Base-by-base conservation (phyloP, 2,329 filamentous ascomycete species). In the Neopestalotiopsis clavispora region DNA sequence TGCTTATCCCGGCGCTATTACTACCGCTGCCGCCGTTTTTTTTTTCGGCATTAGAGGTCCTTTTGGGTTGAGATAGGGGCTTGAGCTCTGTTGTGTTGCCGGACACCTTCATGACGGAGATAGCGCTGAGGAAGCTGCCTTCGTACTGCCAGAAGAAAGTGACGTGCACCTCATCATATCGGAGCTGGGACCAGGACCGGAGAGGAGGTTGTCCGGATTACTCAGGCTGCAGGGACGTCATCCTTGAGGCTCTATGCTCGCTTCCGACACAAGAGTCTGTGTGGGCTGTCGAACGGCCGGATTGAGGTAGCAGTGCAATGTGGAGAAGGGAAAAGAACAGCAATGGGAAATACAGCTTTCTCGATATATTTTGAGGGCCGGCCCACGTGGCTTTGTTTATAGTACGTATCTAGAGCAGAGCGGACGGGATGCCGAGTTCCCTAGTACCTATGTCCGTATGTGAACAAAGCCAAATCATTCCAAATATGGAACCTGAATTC, bases 91-190 rank as follows among this genome's bases (percentile, higher is more conserved):
- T 59, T 59, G 56, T 23, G 56, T 59, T 59, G 56, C 56, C 23
- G 56, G 56, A 59, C 20, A 59, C 56, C 20, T 59, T 59, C 56
- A 59, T 59, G 4, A 59, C 56, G 56, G n/a, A 59, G 56, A 17
- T 30, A 1, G 56, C 56, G 56, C 30, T 59, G 30, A 1, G 56
- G 20, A 17, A 59, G 56, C 23, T 59, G 23, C 56, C 56, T 59
- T 59, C 56, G 23, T 59, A 59, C 56, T 59, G 5, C 56, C 56
- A 59, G 23, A 30, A 59, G 56, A 59, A 59, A 59, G 56, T 59
- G 56, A 59, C 56, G 56, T 59, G 56, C 56, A 32, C 56, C n/a
- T 59, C 30, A 59, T 59, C 30, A 59, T 59, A 59, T 59, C 30
- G 56, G 56, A 59, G 56, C 5, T 59, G 56, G 23, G 56, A 59